Base-by-base conservation (phyloP, 1,139 yeast genomes). In the Suhomyces guaymorum region DNA sequence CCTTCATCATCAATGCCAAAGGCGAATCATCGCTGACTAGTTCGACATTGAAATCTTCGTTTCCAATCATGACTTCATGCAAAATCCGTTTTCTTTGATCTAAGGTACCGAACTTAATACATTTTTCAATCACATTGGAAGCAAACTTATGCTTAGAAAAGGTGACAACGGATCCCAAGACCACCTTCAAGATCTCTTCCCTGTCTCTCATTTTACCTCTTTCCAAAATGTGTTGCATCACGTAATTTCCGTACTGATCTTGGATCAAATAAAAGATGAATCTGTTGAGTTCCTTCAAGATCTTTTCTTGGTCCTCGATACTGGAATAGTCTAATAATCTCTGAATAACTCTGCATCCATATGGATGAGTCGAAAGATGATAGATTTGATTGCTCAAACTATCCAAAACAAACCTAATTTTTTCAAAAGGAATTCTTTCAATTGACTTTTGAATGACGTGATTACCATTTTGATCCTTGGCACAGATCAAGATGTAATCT, bases 241-340 rank as follows among this genome's bases (percentile, higher is more conserved):
- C 98, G 55, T 94, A 94, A 64, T 94, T 94, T 38, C 98, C 98
- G 59, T 88, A 94, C 66, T 92, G 97, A 56, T 94, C 97, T 57
- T 88, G 96, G 43, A 90, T 87, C 50, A 94, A 72, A 55, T 78
- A 82, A 43, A 77, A 84, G 16, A 89, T 76, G 54, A 78, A 85
- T 35, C 80, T 73, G 48, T 82, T 82, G 50, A 94, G 70, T 54
- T 89, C 96, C 16, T 63, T 66, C 47, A 92, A 63, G 35, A 84
- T 82, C 38, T 75, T 71, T 22, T 73, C 66, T 52, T 82, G 85
- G 54, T 87, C 94, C 11, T 66, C 70, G 8, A 69, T 59, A 22
- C 75, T 77, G 5, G 86, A 79, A 60, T 78, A 82, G 60, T 92
- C 97, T 39, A 94, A 70, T 51, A 90, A 72, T 47, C 98, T 73